Base-by-base conservation (phyloP, 345 rosid genomes). In the Eucalyptus sp. region DNA sequence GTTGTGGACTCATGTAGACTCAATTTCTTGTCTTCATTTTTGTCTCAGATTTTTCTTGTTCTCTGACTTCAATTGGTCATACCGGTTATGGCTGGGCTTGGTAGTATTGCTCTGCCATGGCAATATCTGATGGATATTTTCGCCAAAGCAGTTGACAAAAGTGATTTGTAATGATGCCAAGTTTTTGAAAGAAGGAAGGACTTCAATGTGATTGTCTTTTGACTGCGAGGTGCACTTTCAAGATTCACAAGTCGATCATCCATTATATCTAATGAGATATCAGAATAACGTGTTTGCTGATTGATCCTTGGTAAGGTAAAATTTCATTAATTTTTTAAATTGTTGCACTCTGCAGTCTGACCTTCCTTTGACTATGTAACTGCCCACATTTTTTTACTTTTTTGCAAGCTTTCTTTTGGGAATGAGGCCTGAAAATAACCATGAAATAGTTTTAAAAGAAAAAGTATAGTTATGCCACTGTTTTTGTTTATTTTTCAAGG, bases 81-180 rank as follows among this genome's bases (percentile, higher is more conserved):
- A 27, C 8, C 0, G 17, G 27, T 29, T 0, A 13, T 62, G 14
- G 68, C 3, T 62, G 9, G 0, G 16, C n/a, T 62, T 0, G 3
- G 1, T 62, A 0, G 16, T 13, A 14, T 27, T 62, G 1, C 68
- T 29, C 17, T 62, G 3, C 1, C 68, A 29, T 29, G 68, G 68
- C 33, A 7, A 29, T 62, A 29, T 62, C 68, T 62, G 0, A 62
- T 13, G 68, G 68, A 29, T 62, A 29, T 27, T 13, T 62, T 29
- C 3, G 1, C 1, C 68, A 29, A 13, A 29, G 68, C 16, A 3
- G 8, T 0, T 62, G 68, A 33, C 17, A 62, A 6, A 1, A 7
- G 33, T 29, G 15, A 6, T 62, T 29, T 24, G 64, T 1, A 62
- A 29, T 62, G 3, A 10, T 62, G 68, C 68, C 33, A 62, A 62